phyloP scores from a whole-genome alignment of 108 stramenopile genomes.

The Mediolabrus comicus region DNA sequence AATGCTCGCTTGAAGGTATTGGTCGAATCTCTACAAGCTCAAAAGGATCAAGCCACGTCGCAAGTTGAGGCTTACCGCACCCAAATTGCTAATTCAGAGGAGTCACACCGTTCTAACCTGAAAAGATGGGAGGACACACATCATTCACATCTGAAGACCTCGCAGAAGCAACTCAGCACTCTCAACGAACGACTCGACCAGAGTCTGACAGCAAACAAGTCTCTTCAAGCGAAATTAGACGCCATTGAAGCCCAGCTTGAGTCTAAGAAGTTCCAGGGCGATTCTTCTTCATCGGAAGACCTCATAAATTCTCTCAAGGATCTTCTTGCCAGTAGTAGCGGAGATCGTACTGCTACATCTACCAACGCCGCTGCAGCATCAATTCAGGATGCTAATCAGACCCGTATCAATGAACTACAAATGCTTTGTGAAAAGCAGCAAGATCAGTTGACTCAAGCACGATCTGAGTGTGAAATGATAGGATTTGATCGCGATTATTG shows the following conservation, averaged over 20 bases:
- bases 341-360: background rate
- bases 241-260: conserved; percentile 17
- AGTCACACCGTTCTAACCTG: conserved; percentile 9
- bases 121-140: conserved; percentile 20
- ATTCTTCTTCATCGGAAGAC: conserved; percentile 16
- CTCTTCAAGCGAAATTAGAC: conserved; percentile 30
- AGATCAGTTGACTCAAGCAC: conserved; percentile 17
- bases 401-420: conserved; percentile 28
- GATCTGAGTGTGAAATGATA: conserved; percentile 30
- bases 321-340: conserved; percentile 3
- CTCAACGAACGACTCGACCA: conserved; percentile 26
- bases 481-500: conserved; percentile 34
- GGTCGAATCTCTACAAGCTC: conserved; percentile 16
- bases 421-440: conserved; percentile 16
- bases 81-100: conserved; percentile 17
- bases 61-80: conserved; percentile 25
- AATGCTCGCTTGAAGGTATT: conserved; percentile 27
- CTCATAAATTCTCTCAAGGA: conserved; percentile 30
- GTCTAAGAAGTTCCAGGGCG: conserved; percentile 9
- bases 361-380: conserved; percentile 21
- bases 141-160: conserved; percentile 22
- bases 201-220: conserved; percentile 13
- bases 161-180: conserved; percentile 29
- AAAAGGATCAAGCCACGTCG: conserved; percentile 11
- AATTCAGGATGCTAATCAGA: conserved; percentile 14